Evolutionary conservation across 1,284 basidiomycete species (phyloP), one percentile per base, ranked within the genome.

Genomic region (Moesziomyces sp.): DNA sequence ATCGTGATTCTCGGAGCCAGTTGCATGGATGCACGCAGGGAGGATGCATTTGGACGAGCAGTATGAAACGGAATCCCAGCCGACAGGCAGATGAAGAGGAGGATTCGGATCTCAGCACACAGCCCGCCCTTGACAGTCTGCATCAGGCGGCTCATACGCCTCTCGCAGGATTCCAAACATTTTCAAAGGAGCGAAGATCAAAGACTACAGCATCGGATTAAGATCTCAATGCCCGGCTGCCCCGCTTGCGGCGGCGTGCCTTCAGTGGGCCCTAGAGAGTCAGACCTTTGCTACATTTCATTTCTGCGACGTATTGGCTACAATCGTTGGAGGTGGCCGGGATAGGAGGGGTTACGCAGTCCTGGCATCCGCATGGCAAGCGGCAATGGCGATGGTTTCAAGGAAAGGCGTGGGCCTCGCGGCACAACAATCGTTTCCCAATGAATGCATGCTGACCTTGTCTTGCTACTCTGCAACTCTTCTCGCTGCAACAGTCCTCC

Each of bases 91-190:
- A 18, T 9, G 10, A 10, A 10, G 35, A 3, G 16, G 14, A 38
- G 13, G 7, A 5, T 5, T 7, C 35, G 35, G 53, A 30, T 23
- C 26, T 42, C 24, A 46, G 19, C 24, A 38, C 18, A n/a, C 19
- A 47, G 35, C 52, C 57, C 72, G 80, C 80, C 80, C 74, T 76
- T 71, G 80, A 82, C 80, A 82, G 80, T 82, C 79, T 80, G 77
- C 79, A 66, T 58, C 59, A 66, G 67, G 69, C 68, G 70, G 51
- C 14, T 71, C 53, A 58, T 45, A 71, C 70, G 67, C 59, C 66
- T 56, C 57, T 68, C 48, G 79, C 77, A 78, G 80, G 80, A 82
- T 82, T 82, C 80, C 80, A 77, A 71, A 53, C 50, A 56, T 61
- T 62, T 65, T 70, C 58, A 58, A 79, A 59, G 74, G 72, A 80